A percentile compares a stretch with the other conserved stretches of the same genome.
phyloP scores from a whole-genome alignment of 768 basidiomycete genomes.

The Rickenella mellea region DNA sequence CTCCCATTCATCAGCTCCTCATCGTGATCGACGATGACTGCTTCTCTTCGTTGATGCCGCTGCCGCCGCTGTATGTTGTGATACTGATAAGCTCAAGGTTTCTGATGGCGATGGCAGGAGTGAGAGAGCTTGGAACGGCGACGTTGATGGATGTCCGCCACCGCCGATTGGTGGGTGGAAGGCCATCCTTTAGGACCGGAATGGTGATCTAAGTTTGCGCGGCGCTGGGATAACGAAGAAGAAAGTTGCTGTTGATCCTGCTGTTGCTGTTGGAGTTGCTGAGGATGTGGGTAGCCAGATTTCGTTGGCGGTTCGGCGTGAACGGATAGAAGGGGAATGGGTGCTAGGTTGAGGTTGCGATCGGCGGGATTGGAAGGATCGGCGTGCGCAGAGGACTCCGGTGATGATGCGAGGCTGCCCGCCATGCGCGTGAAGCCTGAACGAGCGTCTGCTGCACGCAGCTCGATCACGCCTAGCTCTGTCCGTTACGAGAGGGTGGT shows the following conservation, averaged over 20 bases:
- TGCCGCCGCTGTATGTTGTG: constrained; percentile 9
- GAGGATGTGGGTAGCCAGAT: too few species aligned
- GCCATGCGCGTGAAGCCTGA: constrained; percentile 35
- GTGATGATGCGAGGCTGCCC: constrained; percentile 25
- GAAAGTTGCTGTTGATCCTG: constrained; percentile 2
- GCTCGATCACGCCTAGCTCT: constrained; percentile 34
- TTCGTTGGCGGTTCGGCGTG: neutral
- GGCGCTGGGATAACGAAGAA: constrained; percentile 8
- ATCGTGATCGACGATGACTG: too few species aligned
- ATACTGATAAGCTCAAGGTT: too few species aligned
- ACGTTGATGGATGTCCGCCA: constrained; percentile 17
- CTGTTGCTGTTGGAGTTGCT: neutral
- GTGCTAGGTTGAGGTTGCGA: constrained; percentile 9
- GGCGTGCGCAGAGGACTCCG: constrained; percentile 9
- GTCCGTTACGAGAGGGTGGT: constrained; percentile 39
- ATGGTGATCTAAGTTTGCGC: constrained; percentile 18
- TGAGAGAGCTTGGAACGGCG: constrained; percentile 21
- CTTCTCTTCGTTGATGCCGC: too few species aligned
- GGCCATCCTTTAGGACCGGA: neutral
- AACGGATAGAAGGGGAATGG: constrained; percentile 4
- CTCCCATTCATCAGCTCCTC: too few species aligned
- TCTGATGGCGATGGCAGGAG: constrained; percentile 34
- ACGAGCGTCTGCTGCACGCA: constrained; percentile 39
- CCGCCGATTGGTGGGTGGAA: constrained; percentile 13
- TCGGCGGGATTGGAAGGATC: constrained; percentile 1